Evolutionary conservation across 306 rosid species (phyloP), one percentile per base, ranked within the genome.

Genomic region (Crotalaria pallida): DNA sequence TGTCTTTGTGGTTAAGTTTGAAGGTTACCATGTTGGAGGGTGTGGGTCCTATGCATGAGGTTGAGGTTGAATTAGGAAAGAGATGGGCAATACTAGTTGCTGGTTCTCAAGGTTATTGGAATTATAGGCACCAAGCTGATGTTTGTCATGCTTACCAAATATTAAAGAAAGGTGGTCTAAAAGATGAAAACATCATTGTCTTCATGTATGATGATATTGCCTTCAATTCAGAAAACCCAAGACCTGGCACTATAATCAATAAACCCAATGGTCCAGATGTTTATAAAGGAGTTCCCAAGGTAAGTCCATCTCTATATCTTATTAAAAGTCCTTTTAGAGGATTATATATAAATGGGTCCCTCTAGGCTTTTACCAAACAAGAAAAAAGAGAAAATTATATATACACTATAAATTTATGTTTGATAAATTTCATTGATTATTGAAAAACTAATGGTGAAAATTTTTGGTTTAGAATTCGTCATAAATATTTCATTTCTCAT

Each of bases 41-140:
- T 70, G 23, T 24, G 13, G 7, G 18, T 7, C 52, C 34, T 21
- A 21, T 2, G 13, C 13, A 10, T 38, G 41, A 8, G n/a, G n/a
- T n/a, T 19, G 1, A 34, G 3, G 19, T 16, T 29, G 50, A 3
- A 66, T 13, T 1, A 7, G 83, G 72, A 44, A 74, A 2, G 3
- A 79, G 49, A 44, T 79, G 84, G 84, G 81, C 67, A 0, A 16
- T 80, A 3, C 78, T 76, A 0, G 72, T 76, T 10, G 81, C 84
- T 17, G 84, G 84, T 10, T 76, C 84, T 10, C 1, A 0, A 0
- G 75, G 61, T 8, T 71, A 49, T 5, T 17, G 0, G 0, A 80
- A 80, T 51, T 80, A 76, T 47, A 80, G 84, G 38, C 84, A 80
- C 29, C 84, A 80, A 77, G 75, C 79, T 21, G 79, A 79, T 73